These are phyloP conservation scores for Iris pallida DNA, from an alignment of 116 monocot genomes.

Conservation along the genomic window DNA sequence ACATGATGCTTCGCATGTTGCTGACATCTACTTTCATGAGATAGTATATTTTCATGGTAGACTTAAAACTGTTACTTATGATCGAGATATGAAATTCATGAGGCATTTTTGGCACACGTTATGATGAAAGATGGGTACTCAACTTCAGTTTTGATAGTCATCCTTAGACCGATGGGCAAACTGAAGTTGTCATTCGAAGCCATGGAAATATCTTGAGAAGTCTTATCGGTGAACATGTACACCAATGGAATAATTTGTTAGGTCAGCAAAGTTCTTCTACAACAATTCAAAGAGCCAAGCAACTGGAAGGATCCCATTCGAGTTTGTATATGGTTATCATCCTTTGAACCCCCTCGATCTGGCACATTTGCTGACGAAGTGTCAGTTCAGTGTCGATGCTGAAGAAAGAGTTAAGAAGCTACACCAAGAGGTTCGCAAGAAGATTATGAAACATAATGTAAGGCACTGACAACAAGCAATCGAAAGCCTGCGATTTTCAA, in stretches of 20 bases:
- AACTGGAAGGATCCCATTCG: not conserved
- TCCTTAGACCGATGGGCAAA: not conserved
- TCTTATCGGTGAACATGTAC: not conserved
- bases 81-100: not conserved
- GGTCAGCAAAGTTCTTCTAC: not conserved
- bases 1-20: not conserved
- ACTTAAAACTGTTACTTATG: not conserved
- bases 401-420: not conserved
- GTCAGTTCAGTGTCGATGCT: not conserved
- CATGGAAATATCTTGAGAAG: not conserved
- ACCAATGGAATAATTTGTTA: not conserved
- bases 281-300: not conserved
- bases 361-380: not conserved
- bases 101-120: not conserved
- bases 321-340: not conserved
- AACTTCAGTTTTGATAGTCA: too few relatives aligned
- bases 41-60: not conserved
- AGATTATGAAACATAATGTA: not conserved
- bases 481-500: not conserved
- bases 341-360: not conserved
- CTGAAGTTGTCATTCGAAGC: not conserved
- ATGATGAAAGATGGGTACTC: not conserved
- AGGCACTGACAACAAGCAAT: not conserved
- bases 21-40: not conserved
- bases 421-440: not conserved